A percentile compares a stretch with the other conserved stretches of the same genome.
These are phyloP conservation scores for Candolleomyces eurysporus DNA, from an alignment of 768 basidiomycete genomes.

Conservation along the genomic window DNA sequence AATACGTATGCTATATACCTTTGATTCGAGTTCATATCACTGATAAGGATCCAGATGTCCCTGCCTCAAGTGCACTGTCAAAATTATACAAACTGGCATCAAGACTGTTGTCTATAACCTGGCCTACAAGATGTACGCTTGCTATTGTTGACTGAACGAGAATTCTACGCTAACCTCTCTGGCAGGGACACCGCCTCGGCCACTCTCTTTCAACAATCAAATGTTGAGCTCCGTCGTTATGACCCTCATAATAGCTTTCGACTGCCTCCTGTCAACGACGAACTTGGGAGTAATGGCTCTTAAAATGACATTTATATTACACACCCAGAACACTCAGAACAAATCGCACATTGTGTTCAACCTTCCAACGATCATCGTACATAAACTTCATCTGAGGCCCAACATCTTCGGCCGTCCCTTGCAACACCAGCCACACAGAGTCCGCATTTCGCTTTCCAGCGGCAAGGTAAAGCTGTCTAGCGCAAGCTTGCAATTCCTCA, in stretches of 20 bases:
- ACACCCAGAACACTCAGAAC: constrained; percentile 26
- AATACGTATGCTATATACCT: constrained; percentile 71
- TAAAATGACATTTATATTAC: constrained; percentile 3
- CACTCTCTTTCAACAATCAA: constrained; percentile 72
- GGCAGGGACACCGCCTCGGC: constrained; percentile 83
- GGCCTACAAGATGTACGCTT: constrained; percentile 82
- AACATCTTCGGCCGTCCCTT: constrained; percentile 47
- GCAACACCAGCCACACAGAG: constrained; percentile 79
- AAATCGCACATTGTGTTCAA: constrained; percentile 39
- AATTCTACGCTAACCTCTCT: constrained; percentile 5
- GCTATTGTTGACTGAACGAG: background rate
- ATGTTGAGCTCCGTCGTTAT: constrained; percentile 76
- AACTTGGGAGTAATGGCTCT: constrained; percentile 4
- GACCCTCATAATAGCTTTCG: constrained; percentile 42
- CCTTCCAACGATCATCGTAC: constrained; percentile 60
- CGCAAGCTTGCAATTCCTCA: constrained; percentile 69
- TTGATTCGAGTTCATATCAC: background rate
- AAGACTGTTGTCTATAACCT: constrained; percentile 92
- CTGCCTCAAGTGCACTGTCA: constrained; percentile 93
- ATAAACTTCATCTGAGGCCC: constrained; percentile 48
- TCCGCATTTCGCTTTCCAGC: constrained; percentile 68
- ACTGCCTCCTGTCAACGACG: constrained; percentile 24
- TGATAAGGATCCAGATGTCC: constrained; percentile 67
- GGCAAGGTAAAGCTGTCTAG: constrained; percentile 61
- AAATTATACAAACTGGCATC: constrained; percentile 95